Base-by-base conservation (phyloP, 2,329 filamentous ascomycete genomes). In the Pseudocercospora pini-densiflorae region DNA sequence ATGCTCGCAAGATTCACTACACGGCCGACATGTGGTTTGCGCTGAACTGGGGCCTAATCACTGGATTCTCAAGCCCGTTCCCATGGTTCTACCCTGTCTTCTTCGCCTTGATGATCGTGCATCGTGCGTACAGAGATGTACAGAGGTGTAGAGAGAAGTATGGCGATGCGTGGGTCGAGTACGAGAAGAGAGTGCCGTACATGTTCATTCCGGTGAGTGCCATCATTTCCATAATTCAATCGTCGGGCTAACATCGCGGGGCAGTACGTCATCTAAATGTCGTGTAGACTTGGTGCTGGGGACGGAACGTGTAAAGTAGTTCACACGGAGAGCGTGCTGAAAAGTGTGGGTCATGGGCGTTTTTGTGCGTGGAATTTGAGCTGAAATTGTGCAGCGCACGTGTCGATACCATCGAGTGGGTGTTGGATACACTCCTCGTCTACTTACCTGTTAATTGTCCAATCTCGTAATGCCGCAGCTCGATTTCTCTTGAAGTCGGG, bases 61-160 rank as follows among this genome's bases (percentile, higher is more conserved):
- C 90, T 2, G 92, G 92, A 10, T 94, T 94, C 80, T 83, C 83
- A 40, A 92, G 89, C 76, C 92, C 92, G 0, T 94, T 94, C 81
- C 92, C 92, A 0, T 96, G 92, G 92, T 95, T 96, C 80, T 94
- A 96, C 77, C 90, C 92, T 0, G 79, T 91, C 40, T 96, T 96
- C 83, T 96, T 96, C 78, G 83, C 84, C 19, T 80, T 81, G 72
- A 94, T 94, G 92, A 94, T 95, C 75, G 83, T 88, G 9, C 92
- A 96, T 79, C 90, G 92, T 66, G 90, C 92, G 4, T 82, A 83
- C 70, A 85, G 92, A 67, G 92, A 96, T 76, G 92, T 94, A 67
- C 84, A 90, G 77, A 85, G 89, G 70, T 96, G 92, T 80, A 85
- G 87, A 63, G 83, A 84, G 73, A 93, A 92, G 84, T 96, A 96